phyloP scores from a whole-genome alignment of 2,329 filamentous ascomycete species.

The Sphaerulina populicola region DNA sequence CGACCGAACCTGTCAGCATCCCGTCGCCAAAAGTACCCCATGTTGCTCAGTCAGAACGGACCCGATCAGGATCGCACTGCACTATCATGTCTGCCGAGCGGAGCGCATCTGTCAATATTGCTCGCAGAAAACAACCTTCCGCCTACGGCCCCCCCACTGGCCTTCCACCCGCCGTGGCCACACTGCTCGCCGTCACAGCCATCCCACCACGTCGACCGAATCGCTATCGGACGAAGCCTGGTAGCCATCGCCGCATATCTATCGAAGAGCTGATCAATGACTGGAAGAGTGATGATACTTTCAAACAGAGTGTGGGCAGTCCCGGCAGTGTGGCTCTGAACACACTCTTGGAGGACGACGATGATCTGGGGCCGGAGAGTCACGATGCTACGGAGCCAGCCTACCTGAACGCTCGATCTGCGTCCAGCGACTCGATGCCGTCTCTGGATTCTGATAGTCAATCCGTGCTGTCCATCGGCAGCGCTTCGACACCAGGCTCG shows the following conservation, averaged over 20 bases:
- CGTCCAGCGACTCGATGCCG: constrained; percentile 52
- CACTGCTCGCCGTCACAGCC: constrained; percentile 51
- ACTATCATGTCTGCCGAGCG: constrained; percentile 23
- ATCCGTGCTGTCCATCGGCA: constrained; percentile 39
- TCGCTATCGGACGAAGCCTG: constrained; percentile 37
- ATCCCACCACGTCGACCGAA: constrained; percentile 45
- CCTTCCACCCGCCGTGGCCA: constrained; percentile 49
- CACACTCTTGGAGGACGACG: constrained; percentile 47
- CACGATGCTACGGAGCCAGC: constrained; percentile 34
- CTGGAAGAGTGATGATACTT: constrained; percentile 42
- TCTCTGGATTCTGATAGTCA: constrained; percentile 45
- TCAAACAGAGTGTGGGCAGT: constrained; percentile 27
- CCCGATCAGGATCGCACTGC: constrained; percentile 23
- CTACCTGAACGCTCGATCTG: constrained; percentile 41
- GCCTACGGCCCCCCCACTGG: constrained; percentile 38
- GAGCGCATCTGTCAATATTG: constrained; percentile 15
- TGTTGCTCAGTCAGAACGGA: constrained; percentile 28
- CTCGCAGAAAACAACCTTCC: constrained; percentile 22
- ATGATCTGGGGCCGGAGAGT: constrained; percentile 40
- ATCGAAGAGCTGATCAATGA: constrained; percentile 52
- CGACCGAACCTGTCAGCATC: constrained; percentile 38
- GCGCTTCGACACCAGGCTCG: constrained; percentile 37
- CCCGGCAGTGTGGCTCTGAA: constrained; percentile 38
- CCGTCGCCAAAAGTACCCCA: constrained; percentile 31
- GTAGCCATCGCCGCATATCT: constrained; percentile 40